Conservation (phyloP, 2,329 filamentous ascomycete species). For the Epichloe amarillans region DNA sequence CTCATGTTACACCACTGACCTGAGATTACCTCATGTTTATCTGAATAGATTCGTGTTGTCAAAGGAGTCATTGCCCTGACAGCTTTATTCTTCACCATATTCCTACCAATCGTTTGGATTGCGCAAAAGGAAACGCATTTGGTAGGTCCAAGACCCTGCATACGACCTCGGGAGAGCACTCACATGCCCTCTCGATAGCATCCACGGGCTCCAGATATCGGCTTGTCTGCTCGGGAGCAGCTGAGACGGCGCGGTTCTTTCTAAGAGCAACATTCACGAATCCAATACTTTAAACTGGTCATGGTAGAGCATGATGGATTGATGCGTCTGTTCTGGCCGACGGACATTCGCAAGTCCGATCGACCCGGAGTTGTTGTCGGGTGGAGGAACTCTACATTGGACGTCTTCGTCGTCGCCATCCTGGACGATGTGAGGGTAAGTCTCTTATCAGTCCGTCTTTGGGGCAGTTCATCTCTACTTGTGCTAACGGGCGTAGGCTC, state of each 20-base stretch:
- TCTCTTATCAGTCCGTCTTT: neutral
- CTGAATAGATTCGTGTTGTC: slow-evolving; percentile 58
- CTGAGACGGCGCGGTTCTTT: slow-evolving; percentile 89
- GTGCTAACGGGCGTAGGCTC: slow-evolving; percentile 34
- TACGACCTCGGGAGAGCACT: neutral
- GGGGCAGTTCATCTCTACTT: neutral
- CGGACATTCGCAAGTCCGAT: slow-evolving; percentile 60
- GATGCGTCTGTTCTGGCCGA: slow-evolving; percentile 98
- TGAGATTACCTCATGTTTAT: neutral
- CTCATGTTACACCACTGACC: neutral
- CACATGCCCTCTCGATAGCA: slow-evolving; percentile 41
- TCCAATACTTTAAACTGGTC: slow-evolving; percentile 23
- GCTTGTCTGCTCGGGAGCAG: slow-evolving; percentile 91
- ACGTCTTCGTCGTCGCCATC: slow-evolving; percentile 81
- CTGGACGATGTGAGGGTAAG: slow-evolving; percentile 82
- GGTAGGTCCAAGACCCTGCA: slow-evolving; percentile 37
- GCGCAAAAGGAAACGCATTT: slow-evolving; percentile 67
- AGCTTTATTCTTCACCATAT: slow-evolving; percentile 69
- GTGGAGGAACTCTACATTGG: slow-evolving; percentile 85
- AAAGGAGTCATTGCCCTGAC: slow-evolving; percentile 78
- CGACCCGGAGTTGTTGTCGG: slow-evolving; percentile 79
- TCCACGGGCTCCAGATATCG: slow-evolving; percentile 61
- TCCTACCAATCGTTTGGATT: slow-evolving; percentile 72
- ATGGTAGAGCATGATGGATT: slow-evolving; percentile 71
- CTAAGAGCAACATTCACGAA: slow-evolving; percentile 30